These are phyloP conservation scores for Gossypium herbaceum DNA, from an alignment of 345 rosid species.

Conservation along the genomic window DNA sequence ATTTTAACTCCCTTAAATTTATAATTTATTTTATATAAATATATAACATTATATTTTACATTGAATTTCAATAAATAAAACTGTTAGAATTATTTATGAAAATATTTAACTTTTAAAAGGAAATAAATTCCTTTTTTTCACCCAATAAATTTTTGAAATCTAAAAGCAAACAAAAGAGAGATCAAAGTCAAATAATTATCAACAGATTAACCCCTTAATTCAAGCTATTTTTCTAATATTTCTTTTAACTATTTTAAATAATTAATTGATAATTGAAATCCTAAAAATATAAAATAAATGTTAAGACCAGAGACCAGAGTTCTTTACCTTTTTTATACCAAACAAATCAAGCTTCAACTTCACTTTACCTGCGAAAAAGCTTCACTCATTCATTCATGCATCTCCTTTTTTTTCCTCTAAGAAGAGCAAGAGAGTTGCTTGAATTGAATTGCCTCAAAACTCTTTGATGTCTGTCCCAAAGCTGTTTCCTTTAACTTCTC, in stretches of 20 bases:
- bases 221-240: neutral
- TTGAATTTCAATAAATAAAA: neutral
- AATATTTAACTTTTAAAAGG: too few relatives aligned
- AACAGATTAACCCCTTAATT: too few relatives aligned
- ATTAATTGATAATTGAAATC: neutral
- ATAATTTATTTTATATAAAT: too few relatives aligned
- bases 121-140: neutral
- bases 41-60: neutral
- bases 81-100: neutral
- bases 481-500: neutral
- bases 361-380: neutral
- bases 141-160: neutral
- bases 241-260: neutral
- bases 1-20: too few relatives aligned
- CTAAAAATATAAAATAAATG: neutral
- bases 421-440: slow-evolving; percentile 1
- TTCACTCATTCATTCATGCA: neutral
- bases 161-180: too few relatives aligned
- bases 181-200: too few relatives aligned
- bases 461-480: slow-evolving; percentile 9
- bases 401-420: neutral
- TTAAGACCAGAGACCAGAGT: neutral
- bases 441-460: neutral
- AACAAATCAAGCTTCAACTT: slow-evolving; percentile 1
- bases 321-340: neutral